Base-by-base conservation (phyloP, 1,284 basidiomycete species). In the Rhodotorula sp. region DNA sequence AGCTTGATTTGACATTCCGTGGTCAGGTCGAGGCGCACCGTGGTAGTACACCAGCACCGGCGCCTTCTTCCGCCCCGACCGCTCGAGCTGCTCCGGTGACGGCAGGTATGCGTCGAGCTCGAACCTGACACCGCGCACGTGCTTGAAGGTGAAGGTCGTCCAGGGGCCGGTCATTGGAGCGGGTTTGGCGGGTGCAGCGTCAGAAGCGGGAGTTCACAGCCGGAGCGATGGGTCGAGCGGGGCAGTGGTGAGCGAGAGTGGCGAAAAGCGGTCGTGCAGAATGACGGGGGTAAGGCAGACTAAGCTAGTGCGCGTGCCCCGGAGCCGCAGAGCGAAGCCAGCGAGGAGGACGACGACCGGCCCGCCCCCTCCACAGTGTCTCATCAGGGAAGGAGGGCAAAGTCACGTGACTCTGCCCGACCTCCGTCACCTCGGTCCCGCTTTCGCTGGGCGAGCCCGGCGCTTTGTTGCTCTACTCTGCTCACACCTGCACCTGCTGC, bases 21-120 rank as follows among this genome's bases (percentile, higher is more conserved):
- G 22, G 13, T 13, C 4, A 44, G 7, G 5, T 9, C 10, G 41
- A 13, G 9, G 3, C 63, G 12, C 63, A 48, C 66, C 66, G 21
- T 62, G 61, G 36, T 39, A 62, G 66, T 62, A 67, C 12, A 27
- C 10, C 22, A 67, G 55, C 22, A 67, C 61, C 22, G 66, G 66
- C 15, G 60, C 54, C 22, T 19, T 10, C 5, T 37, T 9, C 19
- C 22, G 10, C 9, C 34, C 34, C 17, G 27, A 4, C 19, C 36
- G 22, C 25, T 17, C 17, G 1, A n/a, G n/a, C 7, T 27, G 34
- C 15, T 48, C 59, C n/a, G 39, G 25, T 8, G 36, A 9, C 2
- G 66, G 61, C 0, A 58, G n/a, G 29, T 62, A 67, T 27, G 51
- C 55, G n/a, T 67, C 66, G 19, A 29, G 21, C 10, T 51, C n/a